These are phyloP conservation scores for Saccharum spontaneum DNA, from an alignment of 176 grass and related monocot species.

Conservation along the genomic window DNA sequence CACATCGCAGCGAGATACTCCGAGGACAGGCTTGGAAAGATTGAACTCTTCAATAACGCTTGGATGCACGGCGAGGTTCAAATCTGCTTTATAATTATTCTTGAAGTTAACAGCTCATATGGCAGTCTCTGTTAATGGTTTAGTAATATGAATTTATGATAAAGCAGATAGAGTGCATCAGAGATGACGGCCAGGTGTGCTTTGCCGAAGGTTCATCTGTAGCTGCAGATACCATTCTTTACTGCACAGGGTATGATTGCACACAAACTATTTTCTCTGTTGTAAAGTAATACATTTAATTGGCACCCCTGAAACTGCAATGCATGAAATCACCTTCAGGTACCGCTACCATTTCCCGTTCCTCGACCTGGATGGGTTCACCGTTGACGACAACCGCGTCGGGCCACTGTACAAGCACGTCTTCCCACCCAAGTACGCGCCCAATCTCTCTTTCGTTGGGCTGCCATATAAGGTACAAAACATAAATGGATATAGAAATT, in stretches of 20 bases:
- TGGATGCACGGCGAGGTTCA: slow-evolving; percentile 53
- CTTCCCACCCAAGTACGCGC: slow-evolving; percentile 42
- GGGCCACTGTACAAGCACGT: slow-evolving; percentile 55
- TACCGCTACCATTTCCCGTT: slow-evolving; percentile 60
- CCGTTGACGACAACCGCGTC: slow-evolving; percentile 51
- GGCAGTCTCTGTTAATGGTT: neutral
- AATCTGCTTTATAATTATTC: neutral
- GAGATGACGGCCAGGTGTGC: slow-evolving; percentile 33
- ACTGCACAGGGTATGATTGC: slow-evolving; percentile 52
- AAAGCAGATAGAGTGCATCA: slow-evolving; percentile 39
- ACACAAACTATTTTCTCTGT: too few species aligned
- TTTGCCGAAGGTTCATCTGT: slow-evolving; percentile 41
- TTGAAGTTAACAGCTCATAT: neutral
- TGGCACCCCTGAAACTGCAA: too few species aligned
- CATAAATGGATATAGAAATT: neutral
- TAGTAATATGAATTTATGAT: neutral
- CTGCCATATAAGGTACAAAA: slow-evolving; percentile 24
- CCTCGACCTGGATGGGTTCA: slow-evolving; percentile 40
- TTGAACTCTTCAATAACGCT: slow-evolving; percentile 34
- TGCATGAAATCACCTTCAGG: neutral
- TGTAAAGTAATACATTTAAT: too few species aligned
- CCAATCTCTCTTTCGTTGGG: slow-evolving; percentile 43
- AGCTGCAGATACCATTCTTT: slow-evolving; percentile 45
- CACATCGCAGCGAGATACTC: slow-evolving; percentile 39
- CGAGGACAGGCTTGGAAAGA: slow-evolving; percentile 32